Percentiles rank a stretch among this genome's conserved stretches.
Evolutionary conservation across 2,329 filamentous ascomycete genomes (phyloP).

Genomic region (Fusarium verrucosum): DNA sequence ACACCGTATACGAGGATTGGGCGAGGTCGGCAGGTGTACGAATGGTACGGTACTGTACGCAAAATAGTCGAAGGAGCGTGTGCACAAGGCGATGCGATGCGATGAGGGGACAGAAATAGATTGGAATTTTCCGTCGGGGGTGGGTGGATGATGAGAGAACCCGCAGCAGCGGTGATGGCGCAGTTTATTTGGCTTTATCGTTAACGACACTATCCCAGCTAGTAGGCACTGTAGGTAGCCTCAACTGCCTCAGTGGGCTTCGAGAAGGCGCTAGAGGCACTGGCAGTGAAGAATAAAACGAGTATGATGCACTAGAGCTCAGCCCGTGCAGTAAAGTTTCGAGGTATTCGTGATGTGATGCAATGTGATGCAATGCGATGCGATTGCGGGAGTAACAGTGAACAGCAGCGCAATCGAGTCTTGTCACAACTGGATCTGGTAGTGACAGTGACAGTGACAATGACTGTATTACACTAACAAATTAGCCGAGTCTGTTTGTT

Average conservation of each 20-base stretch:
- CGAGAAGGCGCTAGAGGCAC: background rate
- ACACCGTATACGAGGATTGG: slow-evolving; percentile 19
- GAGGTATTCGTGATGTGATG: background rate
- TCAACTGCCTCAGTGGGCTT: no score
- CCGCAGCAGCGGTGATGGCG: slow-evolving; percentile 21
- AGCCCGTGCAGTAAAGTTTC: background rate
- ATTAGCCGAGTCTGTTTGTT: slow-evolving; percentile 16
- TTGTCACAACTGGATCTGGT: slow-evolving; percentile 16
- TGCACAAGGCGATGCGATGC: background rate
- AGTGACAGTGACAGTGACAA: slow-evolving; percentile 12
- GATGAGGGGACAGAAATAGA: slow-evolving; percentile 14
- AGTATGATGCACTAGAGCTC: background rate
- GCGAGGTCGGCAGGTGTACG: slow-evolving; percentile 7
- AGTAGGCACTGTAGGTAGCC: slow-evolving; percentile 13
- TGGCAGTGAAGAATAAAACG: background rate
- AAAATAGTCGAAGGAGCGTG: slow-evolving; percentile 1
- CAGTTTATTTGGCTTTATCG: slow-evolving; percentile 20
- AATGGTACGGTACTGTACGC: background rate
- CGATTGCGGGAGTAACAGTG: slow-evolving; percentile 27
- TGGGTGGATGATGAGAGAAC: slow-evolving; percentile 23
- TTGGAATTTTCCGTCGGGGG: slow-evolving; percentile 10
- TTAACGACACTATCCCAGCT: slow-evolving; percentile 16
- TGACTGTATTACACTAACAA: slow-evolving; percentile 2
- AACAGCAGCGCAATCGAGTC: slow-evolving; percentile 22
- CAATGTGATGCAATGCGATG: slow-evolving; percentile 3